Evolutionary conservation across 2,329 filamentous ascomycete species (phyloP).

Genomic region (Aspergillus melleus): DNA sequence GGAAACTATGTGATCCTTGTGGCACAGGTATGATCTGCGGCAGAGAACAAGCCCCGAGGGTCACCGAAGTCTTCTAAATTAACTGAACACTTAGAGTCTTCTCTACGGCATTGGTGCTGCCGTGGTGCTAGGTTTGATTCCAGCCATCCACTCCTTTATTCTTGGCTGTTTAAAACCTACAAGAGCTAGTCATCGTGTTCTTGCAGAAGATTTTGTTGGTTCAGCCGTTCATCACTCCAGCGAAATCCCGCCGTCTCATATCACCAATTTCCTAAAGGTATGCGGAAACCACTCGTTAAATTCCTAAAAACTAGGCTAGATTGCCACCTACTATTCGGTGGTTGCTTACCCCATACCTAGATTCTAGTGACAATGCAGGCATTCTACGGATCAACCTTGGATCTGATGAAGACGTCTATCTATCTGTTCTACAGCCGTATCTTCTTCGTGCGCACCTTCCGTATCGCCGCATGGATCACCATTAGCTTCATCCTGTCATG

Average conservation of each 20-base stretch:
- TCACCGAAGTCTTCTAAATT: no score
- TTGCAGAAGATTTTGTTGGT: neutral
- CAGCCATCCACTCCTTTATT: neutral
- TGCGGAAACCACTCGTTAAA: no score
- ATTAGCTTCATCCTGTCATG: neutral
- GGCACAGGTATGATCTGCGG: neutral
- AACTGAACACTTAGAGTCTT: neutral
- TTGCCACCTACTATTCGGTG: no score
- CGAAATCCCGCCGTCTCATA: neutral
- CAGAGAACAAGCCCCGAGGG: no score
- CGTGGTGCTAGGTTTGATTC: neutral
- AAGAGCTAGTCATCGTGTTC: neutral
- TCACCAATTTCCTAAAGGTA: neutral
- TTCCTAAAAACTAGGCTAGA: no score
- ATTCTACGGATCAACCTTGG: neutral
- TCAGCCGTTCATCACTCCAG: neutral
- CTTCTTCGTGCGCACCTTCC: neutral
- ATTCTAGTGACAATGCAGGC: neutral
- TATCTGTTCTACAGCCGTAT: neutral
- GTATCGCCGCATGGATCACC: neutral
- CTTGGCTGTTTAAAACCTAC: no score
- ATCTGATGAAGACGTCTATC: neutral
- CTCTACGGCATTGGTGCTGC: neutral
- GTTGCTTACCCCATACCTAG: neutral
- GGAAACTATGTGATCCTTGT: neutral